These are phyloP conservation scores for Dictyostelium firmibasis DNA, from an alignment of 78 protist species.

Conservation along the genomic window DNA sequence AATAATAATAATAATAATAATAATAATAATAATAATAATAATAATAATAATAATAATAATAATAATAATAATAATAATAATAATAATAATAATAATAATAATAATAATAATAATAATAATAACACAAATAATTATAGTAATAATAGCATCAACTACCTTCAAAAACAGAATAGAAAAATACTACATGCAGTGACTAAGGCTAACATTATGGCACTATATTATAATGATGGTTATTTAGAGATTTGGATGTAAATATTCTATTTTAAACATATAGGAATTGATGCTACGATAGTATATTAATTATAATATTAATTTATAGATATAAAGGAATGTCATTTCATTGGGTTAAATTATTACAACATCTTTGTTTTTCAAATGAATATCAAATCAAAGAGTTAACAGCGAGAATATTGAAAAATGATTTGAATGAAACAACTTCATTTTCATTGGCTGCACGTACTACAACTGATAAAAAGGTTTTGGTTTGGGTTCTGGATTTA, in stretches of 20 bases:
- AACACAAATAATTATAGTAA: no score
- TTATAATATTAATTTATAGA: no score
- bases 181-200: background rate
- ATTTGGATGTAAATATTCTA: background rate
- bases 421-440: conserved; percentile 9
- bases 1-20: background rate
- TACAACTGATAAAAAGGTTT: background rate
- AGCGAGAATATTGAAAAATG: background rate
- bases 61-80: background rate
- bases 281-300: no score
- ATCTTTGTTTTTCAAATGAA: background rate
- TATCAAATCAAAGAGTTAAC: background rate
- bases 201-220: background rate
- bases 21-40: background rate
- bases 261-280: no score
- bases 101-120: no score
- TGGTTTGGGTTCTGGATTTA: background rate
- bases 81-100: background rate
- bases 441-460: background rate
- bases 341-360: conserved; percentile 2
- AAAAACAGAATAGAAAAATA: background rate
- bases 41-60: background rate
- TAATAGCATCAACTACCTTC: background rate
- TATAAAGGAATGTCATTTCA: conserved; percentile 47
- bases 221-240: background rate